These are phyloP conservation scores for Fusarium luffae DNA, from an alignment of 2,329 filamentous ascomycete genomes.

Conservation along the genomic window DNA sequence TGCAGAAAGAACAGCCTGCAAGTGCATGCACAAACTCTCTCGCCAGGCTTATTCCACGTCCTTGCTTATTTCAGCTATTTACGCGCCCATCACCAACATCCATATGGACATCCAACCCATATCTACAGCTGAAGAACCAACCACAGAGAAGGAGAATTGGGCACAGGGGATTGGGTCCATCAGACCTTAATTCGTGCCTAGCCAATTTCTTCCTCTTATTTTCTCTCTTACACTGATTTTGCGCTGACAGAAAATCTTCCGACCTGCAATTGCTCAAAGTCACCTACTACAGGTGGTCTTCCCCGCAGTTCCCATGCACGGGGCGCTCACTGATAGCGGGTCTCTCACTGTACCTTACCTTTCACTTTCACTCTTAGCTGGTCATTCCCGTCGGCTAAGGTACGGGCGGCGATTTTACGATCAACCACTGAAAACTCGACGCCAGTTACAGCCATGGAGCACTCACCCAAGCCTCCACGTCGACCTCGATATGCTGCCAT, in stretches of 20 bases:
- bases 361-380: constrained; percentile 34
- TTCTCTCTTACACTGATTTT: constrained; percentile 8
- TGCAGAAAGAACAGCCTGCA: constrained; percentile 39
- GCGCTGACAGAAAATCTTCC: constrained; percentile 9
- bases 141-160: constrained; percentile 1
- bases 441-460: constrained; percentile 47
- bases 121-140: not conserved
- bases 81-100: constrained; percentile 17
- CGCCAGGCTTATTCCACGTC: constrained; percentile 9
- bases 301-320: constrained; percentile 35
- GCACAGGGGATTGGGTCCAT: not conserved
- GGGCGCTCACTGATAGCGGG: constrained; percentile 35
- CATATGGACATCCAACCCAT: not conserved
- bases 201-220: not conserved
- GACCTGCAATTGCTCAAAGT: constrained; percentile 20
- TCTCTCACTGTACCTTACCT: constrained; percentile 10
- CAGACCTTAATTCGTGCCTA: not conserved
- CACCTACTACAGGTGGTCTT: constrained; percentile 14
- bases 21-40: constrained; percentile 40
- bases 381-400: constrained; percentile 51
- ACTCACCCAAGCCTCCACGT: constrained; percentile 49
- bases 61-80: constrained; percentile 20
- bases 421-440: constrained; percentile 55
- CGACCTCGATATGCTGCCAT: constrained; percentile 56
- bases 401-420: constrained; percentile 48